Evolutionary conservation across 1,284 basidiomycete genomes (phyloP).

Genomic region (Cystobasidiaceae sp.): DNA sequence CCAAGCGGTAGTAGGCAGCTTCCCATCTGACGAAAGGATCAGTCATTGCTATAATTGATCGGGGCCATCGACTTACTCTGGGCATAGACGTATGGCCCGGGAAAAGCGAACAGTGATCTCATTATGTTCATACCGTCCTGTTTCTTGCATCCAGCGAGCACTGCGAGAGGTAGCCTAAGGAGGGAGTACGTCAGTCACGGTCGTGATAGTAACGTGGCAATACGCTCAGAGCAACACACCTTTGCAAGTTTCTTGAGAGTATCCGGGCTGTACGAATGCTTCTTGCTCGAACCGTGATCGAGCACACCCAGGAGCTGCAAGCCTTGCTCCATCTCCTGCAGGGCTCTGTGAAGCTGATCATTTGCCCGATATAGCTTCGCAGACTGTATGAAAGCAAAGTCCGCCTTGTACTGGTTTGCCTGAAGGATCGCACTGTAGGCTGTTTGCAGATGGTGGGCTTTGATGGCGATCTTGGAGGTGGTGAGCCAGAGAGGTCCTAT

Average conservation of each 20-base stretch:
- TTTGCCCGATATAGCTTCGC: constrained; percentile 77
- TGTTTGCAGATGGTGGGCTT: constrained; percentile 91
- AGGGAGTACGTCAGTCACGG: constrained; percentile 10
- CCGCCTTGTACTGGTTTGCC: constrained; percentile 68
- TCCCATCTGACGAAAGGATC: constrained; percentile 61
- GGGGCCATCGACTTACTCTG: constrained; percentile 52
- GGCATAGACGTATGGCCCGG: constrained; percentile 56
- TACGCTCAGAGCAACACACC: constrained; percentile 51
- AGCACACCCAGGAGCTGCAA: constrained; percentile 14
- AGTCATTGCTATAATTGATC: constrained; percentile 5
- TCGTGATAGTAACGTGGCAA: not conserved
- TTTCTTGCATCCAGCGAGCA: constrained; percentile 88
- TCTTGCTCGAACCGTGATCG: constrained; percentile 1
- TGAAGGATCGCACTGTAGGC: constrained; percentile 95
- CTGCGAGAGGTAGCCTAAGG: constrained; percentile 74
- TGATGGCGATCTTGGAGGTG: constrained; percentile 90
- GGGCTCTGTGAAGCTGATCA: constrained; percentile 77
- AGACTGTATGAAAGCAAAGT: constrained; percentile 83
- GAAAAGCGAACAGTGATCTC: constrained; percentile 61
- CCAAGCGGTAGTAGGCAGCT: constrained; percentile 75
- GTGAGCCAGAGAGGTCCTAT: constrained; percentile 83
- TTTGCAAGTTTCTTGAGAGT: constrained; percentile 54
- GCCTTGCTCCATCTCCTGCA: constrained; percentile 69
- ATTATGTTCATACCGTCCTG: constrained; percentile 68
- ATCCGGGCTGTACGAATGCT: not conserved